These are phyloP conservation scores for Yamadazyma atlantica DNA, from an alignment of 1,139 yeast species.

Conservation along the genomic window DNA sequence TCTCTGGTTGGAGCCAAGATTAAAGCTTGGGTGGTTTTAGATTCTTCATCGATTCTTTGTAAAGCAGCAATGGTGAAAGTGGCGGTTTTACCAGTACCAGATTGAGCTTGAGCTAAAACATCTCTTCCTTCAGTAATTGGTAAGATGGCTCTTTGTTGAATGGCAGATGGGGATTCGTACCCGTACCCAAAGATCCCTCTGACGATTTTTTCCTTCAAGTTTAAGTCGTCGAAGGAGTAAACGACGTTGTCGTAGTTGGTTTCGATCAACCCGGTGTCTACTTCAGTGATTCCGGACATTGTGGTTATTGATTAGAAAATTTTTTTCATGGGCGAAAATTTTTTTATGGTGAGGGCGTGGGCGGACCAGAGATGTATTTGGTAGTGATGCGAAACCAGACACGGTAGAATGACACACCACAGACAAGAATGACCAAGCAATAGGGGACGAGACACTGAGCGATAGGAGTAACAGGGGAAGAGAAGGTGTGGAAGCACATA, in stretches of 20 bases:
- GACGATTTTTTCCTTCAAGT: slow-evolving; percentile 73
- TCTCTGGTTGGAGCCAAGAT: slow-evolving; percentile 99
- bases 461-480: no score
- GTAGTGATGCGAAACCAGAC: no score
- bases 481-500: no score
- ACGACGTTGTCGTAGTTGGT: slow-evolving; percentile 98
- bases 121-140: slow-evolving; percentile 97
- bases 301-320: slow-evolving; percentile 1
- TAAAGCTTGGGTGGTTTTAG: slow-evolving; percentile 86
- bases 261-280: slow-evolving; percentile 83
- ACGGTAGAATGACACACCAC: no score
- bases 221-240: slow-evolving; percentile 82
- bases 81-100: slow-evolving; percentile 99
- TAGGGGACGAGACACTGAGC: no score
- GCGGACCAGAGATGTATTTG: no score
- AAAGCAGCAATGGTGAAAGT: slow-evolving; percentile 96
- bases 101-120: slow-evolving; percentile 98
- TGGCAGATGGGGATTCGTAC: slow-evolving; percentile 96
- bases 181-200: slow-evolving; percentile 97
- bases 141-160: slow-evolving; percentile 96
- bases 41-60: slow-evolving; percentile 83
- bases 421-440: no score
- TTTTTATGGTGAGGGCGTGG: no score
- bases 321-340: slow-evolving; percentile 5
- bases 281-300: slow-evolving; percentile 70